phyloP scores from a whole-genome alignment of 805 yeast species.

The Nematodospora valgi region DNA sequence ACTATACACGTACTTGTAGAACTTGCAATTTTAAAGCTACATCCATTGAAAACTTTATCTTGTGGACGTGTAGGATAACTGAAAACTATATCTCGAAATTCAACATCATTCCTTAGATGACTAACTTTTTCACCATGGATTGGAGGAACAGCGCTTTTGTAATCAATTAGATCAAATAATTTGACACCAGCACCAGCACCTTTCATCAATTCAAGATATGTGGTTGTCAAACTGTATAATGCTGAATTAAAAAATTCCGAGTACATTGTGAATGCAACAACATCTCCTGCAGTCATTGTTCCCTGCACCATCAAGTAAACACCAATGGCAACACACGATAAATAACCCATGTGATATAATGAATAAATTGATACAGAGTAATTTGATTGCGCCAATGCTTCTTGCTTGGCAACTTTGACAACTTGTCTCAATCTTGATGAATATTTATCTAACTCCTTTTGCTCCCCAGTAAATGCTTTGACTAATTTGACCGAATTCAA shows the following conservation, averaged over 20 bases:
- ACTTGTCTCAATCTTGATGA: conserved; percentile 37
- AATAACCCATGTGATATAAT: conserved; percentile 41
- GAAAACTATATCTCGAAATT: conserved; percentile 37
- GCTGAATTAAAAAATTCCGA: conserved; percentile 44
- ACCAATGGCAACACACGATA: conserved; percentile 41
- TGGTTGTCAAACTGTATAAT: conserved; percentile 41
- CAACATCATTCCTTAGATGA: conserved; percentile 27
- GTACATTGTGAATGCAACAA: conserved; percentile 45
- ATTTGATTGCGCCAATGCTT: conserved; percentile 44
- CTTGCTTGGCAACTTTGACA: conserved; percentile 39
- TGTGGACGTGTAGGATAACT: conserved; percentile 39
- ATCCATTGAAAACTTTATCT: conserved; percentile 33
- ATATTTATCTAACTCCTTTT: conserved; percentile 37
- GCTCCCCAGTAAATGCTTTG: conserved; percentile 44
- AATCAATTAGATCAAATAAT: conserved; percentile 40
- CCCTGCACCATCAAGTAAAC: conserved; percentile 40
- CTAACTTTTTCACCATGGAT: conserved; percentile 26
- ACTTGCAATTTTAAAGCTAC: conserved; percentile 31
- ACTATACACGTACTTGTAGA: conserved; percentile 42
- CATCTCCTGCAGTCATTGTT: conserved; percentile 46
- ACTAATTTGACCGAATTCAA: conserved; percentile 40
- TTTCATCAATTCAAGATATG: conserved; percentile 45
- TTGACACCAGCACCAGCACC: conserved; percentile 47
- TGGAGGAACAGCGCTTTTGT: conserved; percentile 32
- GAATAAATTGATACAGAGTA: conserved; percentile 41